Conservation (phyloP, 2,329 filamentous ascomycete species). For the Tothia fuscella region DNA sequence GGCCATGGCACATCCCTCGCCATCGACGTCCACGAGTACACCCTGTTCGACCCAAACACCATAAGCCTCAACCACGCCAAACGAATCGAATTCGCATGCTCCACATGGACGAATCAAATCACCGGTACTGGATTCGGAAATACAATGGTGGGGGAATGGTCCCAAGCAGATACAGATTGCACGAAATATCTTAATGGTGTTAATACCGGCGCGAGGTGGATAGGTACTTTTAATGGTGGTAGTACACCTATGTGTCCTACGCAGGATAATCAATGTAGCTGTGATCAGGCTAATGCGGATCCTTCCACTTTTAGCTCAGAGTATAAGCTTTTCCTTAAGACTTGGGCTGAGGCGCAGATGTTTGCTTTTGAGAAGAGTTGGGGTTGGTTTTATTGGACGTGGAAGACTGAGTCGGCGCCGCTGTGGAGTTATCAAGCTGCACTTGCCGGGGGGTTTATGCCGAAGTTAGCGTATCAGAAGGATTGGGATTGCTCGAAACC, state of each 20-base stretch:
- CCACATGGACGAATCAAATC: constrained; percentile 73
- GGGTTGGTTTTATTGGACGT: constrained; percentile 99
- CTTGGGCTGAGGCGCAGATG: constrained; percentile 96
- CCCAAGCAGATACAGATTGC: constrained; percentile 94
- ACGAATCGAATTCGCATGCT: constrained; percentile 80
- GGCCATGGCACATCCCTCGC: constrained; percentile 56
- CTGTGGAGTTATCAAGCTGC: constrained; percentile 91
- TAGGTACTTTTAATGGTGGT: constrained; percentile 62
- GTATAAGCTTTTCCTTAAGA: constrained; percentile 77
- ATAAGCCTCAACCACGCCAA: constrained; percentile 68
- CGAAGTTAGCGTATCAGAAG: constrained; percentile 35
- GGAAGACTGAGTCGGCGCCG: constrained; percentile 73
- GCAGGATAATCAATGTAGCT: constrained; percentile 53
- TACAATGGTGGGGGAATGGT: constrained; percentile 93
- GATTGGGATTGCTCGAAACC: constrained; percentile 28
- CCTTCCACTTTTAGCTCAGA: constrained; percentile 51
- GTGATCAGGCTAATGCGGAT: constrained; percentile 63
- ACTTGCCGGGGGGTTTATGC: constrained; percentile 65
- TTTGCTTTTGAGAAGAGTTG: constrained; percentile 79
- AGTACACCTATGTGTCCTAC: constrained; percentile 62
- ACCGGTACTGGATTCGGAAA: constrained; percentile 74
- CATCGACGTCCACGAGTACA: constrained; percentile 93
- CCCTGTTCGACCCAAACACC: constrained; percentile 89
- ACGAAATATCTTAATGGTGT: constrained; percentile 80
- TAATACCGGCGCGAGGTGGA: constrained; percentile 77